Evolutionary conservation across 1,284 basidiomycete species (phyloP).

Genomic region (Moesziomyces antarcticus): DNA sequence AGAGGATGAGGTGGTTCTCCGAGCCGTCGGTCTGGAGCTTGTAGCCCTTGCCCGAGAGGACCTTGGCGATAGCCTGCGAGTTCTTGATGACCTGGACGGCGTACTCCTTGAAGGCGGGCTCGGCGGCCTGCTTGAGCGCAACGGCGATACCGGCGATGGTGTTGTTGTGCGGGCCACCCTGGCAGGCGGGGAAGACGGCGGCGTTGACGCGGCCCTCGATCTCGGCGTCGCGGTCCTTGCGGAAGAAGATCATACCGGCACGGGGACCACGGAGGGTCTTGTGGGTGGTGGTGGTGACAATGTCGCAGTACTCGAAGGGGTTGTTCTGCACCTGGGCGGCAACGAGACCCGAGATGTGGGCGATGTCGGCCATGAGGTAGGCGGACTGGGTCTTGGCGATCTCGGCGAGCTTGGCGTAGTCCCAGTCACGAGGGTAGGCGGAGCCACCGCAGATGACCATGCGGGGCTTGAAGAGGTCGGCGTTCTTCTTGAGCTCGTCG

Average conservation of each 20-base stretch:
- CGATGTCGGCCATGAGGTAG: slow-evolving; percentile 84
- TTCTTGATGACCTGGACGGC: slow-evolving; percentile 89
- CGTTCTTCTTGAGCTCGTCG: slow-evolving; percentile 82
- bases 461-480: slow-evolving; percentile 94
- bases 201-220: slow-evolving; percentile 96
- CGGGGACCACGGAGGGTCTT: slow-evolving; percentile 99
- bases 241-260: slow-evolving; percentile 98
- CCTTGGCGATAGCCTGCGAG: slow-evolving; percentile 63
- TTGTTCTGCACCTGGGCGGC: slow-evolving; percentile 91
- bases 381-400: slow-evolving; percentile 89
- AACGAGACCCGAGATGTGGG: slow-evolving; percentile 95
- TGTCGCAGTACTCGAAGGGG: slow-evolving; percentile 97
- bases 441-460: slow-evolving; percentile 98
- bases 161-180: slow-evolving; percentile 99
- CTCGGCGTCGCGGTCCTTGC: slow-evolving; percentile 86
- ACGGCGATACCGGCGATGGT: slow-evolving; percentile 97
- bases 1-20: slow-evolving; percentile 97
- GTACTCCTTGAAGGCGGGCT: slow-evolving; percentile 91
- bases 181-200: slow-evolving; percentile 99
- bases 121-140: slow-evolving; percentile 90
- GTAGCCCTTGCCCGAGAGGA: slow-evolving; percentile 70
- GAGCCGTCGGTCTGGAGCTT: slow-evolving; percentile 96
- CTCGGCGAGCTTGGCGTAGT: slow-evolving; percentile 77
- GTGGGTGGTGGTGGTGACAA: slow-evolving; percentile 77
- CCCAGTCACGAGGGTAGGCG: slow-evolving; percentile 97